phyloP scores from a whole-genome alignment of 805 yeast genomes.

The Nakazawaea wyomingensis region DNA sequence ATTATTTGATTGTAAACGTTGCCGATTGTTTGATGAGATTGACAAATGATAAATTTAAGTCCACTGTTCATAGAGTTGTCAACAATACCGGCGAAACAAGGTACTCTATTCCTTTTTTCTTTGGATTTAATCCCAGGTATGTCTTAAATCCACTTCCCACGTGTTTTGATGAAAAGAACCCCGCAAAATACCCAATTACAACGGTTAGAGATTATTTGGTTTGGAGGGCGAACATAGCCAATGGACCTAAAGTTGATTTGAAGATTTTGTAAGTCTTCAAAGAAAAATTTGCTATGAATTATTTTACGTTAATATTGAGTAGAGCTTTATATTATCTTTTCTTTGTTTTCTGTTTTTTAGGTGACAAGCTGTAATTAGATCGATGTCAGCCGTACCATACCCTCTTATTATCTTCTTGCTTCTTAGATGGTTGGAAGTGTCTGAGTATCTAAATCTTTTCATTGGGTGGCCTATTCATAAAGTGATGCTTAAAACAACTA shows the following conservation, averaged over 20 bases:
- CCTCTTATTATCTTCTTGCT: too few species aligned
- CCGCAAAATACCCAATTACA: constrained; percentile 6
- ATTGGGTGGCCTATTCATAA: too few species aligned
- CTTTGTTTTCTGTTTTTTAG: too few species aligned
- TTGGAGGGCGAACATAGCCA: constrained; percentile 6
- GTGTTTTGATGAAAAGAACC: constrained; percentile 13
- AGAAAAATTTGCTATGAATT: not conserved
- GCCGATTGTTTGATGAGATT: constrained; percentile 34
- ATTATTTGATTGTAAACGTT: constrained; percentile 30
- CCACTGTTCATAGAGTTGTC: constrained; percentile 34
- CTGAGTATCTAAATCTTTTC: too few species aligned
- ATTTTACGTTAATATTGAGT: too few species aligned
- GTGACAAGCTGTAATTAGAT: too few species aligned
- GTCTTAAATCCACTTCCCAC: constrained; percentile 19
- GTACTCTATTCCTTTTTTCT: constrained; percentile 25
- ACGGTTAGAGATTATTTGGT: constrained; percentile 6
- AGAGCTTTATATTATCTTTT: too few species aligned
- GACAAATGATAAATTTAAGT: constrained; percentile 32
- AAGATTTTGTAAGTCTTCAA: not conserved
- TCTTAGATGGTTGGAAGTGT: too few species aligned
- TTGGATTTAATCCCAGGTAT: constrained; percentile 18
- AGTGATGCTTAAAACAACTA: too few species aligned
- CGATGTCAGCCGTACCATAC: too few species aligned
- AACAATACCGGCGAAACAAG: constrained; percentile 23
- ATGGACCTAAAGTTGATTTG: not conserved